Base-by-base conservation (phyloP, 352 stramenopile species). In the Pythium chondricola region DNA sequence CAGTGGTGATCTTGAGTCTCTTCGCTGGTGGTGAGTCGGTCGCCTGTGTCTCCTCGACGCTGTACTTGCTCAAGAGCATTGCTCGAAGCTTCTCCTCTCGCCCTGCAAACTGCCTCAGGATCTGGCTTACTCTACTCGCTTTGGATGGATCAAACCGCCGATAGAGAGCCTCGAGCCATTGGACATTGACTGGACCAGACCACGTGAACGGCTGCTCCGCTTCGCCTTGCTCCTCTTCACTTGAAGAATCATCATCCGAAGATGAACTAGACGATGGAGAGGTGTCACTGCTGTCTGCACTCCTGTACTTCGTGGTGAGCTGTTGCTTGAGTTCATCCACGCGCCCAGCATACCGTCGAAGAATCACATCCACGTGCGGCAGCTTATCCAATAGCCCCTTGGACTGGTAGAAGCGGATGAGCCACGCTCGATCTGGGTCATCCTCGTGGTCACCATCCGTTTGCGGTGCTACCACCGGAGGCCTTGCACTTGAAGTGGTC, bases 11-110 rank as follows among this genome's bases (percentile, higher is more conserved):
- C 27, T 67, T 67, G 6, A 44, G 56, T 38, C 47, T 69, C 22
- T 71, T 75, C 6, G n/a, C 56, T 14, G 56, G 46, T 7, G 37
- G 44, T 11, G 31, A 46, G 1, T n/a, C 22, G 14, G 33, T n/a
- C 21, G 25, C 14, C 10, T 30, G 25, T 2, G 4, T 27, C 2
- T n/a, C 24, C 10, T 3, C 10, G 18, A 43, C 17, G 20, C 43
- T 47, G 51, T 88, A 86, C 40, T 88, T 88, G 20, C 56, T 45
- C 16, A 79, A 29, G 3, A 88, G 58, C 72, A 86, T 83, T 25
- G 51, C 32, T 46, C 83, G 75, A 6, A 88, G 65, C 13, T 62
- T 67, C 17, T 86, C 74, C 66, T 86, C 74, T 38, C 77, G 63
- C 4, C 71, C 72, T 13, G 62, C 67, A 52, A 85, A 88, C 31